Evolutionary conservation across 371 early-diverging fungal species (phyloP).

Genomic region (Thermomucor indicae-seudaticae): DNA sequence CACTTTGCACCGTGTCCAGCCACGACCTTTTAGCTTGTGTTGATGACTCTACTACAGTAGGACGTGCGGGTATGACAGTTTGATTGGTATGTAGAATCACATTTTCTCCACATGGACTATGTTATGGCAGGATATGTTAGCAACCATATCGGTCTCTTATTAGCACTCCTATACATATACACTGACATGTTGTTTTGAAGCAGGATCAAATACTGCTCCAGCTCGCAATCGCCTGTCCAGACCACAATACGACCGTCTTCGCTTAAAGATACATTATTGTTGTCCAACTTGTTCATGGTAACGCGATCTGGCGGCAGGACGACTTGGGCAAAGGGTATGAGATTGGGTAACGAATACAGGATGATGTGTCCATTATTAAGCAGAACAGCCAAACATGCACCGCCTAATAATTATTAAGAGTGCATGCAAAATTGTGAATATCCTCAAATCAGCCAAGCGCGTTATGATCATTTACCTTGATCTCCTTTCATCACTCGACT

Average conservation of each 20-base stretch:
- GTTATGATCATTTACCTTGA: too few species aligned
- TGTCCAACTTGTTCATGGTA: constrained; percentile 10
- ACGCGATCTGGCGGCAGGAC: constrained; percentile 1
- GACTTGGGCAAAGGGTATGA: constrained; percentile 16
- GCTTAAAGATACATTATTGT: constrained; percentile 31
- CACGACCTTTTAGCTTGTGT: constrained; percentile 30
- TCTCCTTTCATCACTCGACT: constrained; percentile 14
- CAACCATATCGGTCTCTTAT: background rate
- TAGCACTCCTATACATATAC: background rate
- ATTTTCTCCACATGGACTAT: constrained; percentile 25
- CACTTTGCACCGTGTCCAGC: constrained; percentile 43
- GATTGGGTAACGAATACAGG: constrained; percentile 23
- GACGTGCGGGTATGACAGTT: constrained; percentile 38
- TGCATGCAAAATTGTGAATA: background rate
- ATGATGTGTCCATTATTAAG: constrained; percentile 18
- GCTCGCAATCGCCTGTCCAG: constrained; percentile 43
- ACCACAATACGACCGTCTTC: constrained; percentile 47
- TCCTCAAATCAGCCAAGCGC: too few species aligned
- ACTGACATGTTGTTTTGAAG: constrained; percentile 34
- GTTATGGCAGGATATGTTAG: background rate
- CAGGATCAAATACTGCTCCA: constrained; percentile 34
- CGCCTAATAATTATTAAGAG: constrained; percentile 3
- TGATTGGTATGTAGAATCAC: constrained; percentile 39
- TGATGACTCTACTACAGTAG: constrained; percentile 13
- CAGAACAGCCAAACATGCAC: constrained; percentile 21